A percentile compares a stretch with the other conserved stretches of the same genome.
phyloP scores from a whole-genome alignment of 2,329 filamentous ascomycete genomes.

The Pseudomassariella vexata region DNA sequence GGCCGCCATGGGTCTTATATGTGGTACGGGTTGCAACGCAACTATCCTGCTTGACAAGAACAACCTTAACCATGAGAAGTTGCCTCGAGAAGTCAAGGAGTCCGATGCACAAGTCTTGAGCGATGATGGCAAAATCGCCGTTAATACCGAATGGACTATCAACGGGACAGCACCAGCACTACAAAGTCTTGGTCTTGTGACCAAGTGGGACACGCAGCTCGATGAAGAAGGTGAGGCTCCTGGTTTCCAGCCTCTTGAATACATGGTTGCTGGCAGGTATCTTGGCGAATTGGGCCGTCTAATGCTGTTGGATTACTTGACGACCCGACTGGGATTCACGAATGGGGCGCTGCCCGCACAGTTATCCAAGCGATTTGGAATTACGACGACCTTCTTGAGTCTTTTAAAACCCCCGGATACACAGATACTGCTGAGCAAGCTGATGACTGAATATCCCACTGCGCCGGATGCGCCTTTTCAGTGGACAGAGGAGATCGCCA shows the following conservation, averaged over 20 bases:
- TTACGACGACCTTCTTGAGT: conserved; percentile 69
- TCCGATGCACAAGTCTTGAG: too few species aligned
- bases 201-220: conserved; percentile 63
- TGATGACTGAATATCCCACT: conserved; percentile 47
- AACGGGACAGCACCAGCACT: conserved; percentile 67
- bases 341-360: conserved; percentile 44
- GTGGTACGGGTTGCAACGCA: conserved; percentile 76
- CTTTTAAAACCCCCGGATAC: conserved; percentile 54
- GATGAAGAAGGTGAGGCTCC: conserved; percentile 63
- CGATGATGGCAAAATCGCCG: conserved; percentile 59
- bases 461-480: conserved; percentile 40
- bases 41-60: conserved; percentile 66
- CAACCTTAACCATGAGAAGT: conserved; percentile 59
- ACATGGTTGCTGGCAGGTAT: conserved; percentile 77
- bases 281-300: conserved; percentile 71
- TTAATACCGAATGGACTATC: conserved; percentile 84
- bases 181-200: conserved; percentile 57
- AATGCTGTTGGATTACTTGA: conserved; percentile 61
- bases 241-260: conserved; percentile 77
- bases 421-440: conserved; percentile 37
- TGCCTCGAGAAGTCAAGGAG: conserved; percentile 41
- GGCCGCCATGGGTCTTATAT: conserved; percentile 74
- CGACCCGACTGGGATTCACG: conserved; percentile 31
- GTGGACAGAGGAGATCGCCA: conserved; percentile 59
- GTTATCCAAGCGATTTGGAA: conserved; percentile 52